Evolutionary conservation across 176 grass and related monocot species (phyloP).

Genomic region (Phyllostachys edulis): DNA sequence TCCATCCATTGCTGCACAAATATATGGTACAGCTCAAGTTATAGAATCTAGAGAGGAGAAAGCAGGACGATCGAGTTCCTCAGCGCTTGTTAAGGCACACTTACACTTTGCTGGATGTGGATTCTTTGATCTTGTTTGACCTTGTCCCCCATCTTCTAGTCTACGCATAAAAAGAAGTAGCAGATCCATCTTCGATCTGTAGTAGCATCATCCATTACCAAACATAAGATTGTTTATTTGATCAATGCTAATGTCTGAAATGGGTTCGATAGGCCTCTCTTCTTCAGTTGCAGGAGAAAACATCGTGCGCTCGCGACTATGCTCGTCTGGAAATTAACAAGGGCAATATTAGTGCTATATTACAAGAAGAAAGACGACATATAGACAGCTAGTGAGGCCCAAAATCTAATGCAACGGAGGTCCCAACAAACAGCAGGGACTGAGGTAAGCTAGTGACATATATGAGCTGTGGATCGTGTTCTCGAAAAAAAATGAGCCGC

Average conservation of each 20-base stretch:
- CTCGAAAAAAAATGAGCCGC: background rate
- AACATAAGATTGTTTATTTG: conserved; percentile 51
- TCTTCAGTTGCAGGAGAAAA: background rate
- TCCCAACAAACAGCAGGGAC: no score
- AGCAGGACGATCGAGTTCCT: background rate
- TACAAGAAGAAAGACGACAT: background rate
- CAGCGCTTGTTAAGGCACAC: no score
- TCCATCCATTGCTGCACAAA: background rate
- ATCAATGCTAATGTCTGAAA: conserved; percentile 44
- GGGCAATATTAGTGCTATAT: background rate
- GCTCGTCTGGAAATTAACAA: conserved; percentile 30
- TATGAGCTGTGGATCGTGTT: no score
- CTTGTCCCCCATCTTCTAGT: background rate
- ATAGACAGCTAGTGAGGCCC: background rate
- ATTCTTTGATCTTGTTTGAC: background rate
- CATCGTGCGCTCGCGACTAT: background rate
- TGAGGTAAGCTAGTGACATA: no score
- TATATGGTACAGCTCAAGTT: background rate
- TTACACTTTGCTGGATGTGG: background rate
- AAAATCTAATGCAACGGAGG: background rate
- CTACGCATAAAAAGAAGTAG: background rate
- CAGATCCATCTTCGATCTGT: background rate
- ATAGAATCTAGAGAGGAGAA: background rate
- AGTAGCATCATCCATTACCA: conserved; percentile 9
- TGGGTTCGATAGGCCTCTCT: conserved; percentile 39